phyloP scores from a whole-genome alignment of 1,284 basidiomycete genomes.

The Stygiomarasmius scandens region DNA sequence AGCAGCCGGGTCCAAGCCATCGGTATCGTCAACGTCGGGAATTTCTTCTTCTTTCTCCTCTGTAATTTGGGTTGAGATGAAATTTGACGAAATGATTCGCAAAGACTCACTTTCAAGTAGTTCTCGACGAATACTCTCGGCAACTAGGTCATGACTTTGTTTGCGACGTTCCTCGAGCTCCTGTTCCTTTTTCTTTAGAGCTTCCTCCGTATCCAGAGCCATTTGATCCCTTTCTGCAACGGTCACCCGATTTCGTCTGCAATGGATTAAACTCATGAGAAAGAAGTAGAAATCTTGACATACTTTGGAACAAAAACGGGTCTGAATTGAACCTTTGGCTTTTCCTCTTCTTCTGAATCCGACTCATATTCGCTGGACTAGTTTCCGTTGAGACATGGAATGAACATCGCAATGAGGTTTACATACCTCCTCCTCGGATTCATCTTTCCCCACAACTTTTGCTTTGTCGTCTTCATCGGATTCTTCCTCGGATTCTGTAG shows the following conservation, averaged over 20 bases:
- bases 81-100: constrained; percentile 6
- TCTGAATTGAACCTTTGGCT: constrained; percentile 70
- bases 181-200: constrained; percentile 58
- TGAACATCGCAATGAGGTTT: constrained; percentile 12
- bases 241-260: constrained; percentile 73
- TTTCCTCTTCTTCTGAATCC: constrained; percentile 71
- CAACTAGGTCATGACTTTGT: constrained; percentile 85
- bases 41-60: constrained; percentile 84
- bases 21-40: constrained; percentile 93
- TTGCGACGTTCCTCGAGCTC: constrained; percentile 77
- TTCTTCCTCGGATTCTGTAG: constrained; percentile 45
- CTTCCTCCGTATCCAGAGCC: constrained; percentile 72
- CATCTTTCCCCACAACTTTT: constrained; percentile 37
- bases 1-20: constrained; percentile 85
- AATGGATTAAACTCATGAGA: constrained; percentile 2
- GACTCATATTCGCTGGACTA: constrained; percentile 78
- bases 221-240: constrained; percentile 66
- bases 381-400: constrained; percentile 1
- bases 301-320: constrained; percentile 93
- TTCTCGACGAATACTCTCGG: constrained; percentile 83
- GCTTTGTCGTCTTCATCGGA: constrained; percentile 43
- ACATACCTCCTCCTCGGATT: constrained; percentile 41
- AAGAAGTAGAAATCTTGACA: constrained; percentile 27
- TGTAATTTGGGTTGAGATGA: constrained; percentile 33
- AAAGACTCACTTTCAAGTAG: constrained; percentile 74